Percentiles rank a stretch among this genome's conserved stretches.
phyloP scores from a whole-genome alignment of 169 alveolate species.

The Eimeria falciformis region DNA sequence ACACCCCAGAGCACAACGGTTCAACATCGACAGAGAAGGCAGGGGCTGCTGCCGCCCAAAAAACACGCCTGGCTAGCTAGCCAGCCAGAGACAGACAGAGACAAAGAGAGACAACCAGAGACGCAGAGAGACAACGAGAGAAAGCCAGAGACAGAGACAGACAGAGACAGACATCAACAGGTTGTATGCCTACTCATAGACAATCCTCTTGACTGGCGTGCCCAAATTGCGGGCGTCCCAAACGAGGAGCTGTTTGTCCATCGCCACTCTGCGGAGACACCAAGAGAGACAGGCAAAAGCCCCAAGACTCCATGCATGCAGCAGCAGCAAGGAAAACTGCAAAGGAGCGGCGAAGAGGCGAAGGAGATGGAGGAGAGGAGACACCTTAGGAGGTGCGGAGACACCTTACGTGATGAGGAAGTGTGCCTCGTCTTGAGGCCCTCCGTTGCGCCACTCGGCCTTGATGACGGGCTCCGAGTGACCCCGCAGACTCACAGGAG shows the following conservation, averaged over 20 bases:
- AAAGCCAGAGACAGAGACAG: too few species aligned
- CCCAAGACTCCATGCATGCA: not conserved
- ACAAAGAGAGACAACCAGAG: too few species aligned
- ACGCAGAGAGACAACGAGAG: too few species aligned
- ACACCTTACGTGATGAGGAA: constrained; percentile 49
- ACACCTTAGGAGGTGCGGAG: not conserved
- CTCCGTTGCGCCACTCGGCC: constrained; percentile 69
- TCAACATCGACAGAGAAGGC: too few species aligned
- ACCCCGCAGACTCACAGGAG: constrained; percentile 14
- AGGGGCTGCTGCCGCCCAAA: too few species aligned
- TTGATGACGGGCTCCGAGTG: constrained; percentile 60
- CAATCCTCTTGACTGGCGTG: constrained; percentile 10
- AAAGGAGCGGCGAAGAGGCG: not conserved
- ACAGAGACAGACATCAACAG: not conserved
- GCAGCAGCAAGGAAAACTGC: not conserved
- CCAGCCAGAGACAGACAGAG: too few species aligned
- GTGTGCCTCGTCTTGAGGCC: constrained; percentile 12
- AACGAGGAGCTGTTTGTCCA: constrained; percentile 63
- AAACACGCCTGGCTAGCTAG: too few species aligned
- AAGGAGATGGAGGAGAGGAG: not conserved
- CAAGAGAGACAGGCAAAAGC: not conserved
- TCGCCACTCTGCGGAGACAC: constrained; percentile 43
- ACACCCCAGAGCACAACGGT: too few species aligned
- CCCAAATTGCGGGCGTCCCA: constrained; percentile 2
- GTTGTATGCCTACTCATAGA: constrained; percentile 13